A percentile compares a stretch with the other conserved stretches of the same genome.
These are phyloP conservation scores for Colletotrichum neosansevieriae DNA, from an alignment of 2,329 filamentous ascomycete species.

Conservation along the genomic window DNA sequence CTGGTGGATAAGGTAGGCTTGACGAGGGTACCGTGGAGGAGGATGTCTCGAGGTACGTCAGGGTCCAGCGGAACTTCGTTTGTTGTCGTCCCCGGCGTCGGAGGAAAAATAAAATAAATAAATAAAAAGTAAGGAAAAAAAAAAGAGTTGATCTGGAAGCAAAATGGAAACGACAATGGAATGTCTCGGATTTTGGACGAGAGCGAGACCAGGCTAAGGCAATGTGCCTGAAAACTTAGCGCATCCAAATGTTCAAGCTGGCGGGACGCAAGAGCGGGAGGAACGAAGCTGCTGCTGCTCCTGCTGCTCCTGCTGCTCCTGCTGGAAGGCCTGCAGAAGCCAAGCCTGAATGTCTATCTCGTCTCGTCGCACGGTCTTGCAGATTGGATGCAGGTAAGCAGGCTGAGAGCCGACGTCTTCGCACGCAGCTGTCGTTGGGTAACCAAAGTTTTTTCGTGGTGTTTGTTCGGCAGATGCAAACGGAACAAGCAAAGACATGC, in stretches of 20 bases:
- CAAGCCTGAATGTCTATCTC: background rate
- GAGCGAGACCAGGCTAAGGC: slow-evolving; percentile 25
- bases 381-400: background rate
- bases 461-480: slow-evolving; percentile 9
- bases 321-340: background rate
- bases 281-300: background rate
- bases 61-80: slow-evolving; percentile 8
- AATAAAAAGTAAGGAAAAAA: background rate
- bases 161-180: slow-evolving; percentile 23
- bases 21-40: slow-evolving; percentile 1
- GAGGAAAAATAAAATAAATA: background rate
- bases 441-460: background rate
- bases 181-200: slow-evolving; percentile 29
- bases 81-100: background rate
- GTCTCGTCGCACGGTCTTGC: background rate
- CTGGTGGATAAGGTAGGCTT: background rate
- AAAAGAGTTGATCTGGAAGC: slow-evolving; percentile 36
- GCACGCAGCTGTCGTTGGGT: background rate
- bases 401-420: too few relatives aligned
- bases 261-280: background rate
- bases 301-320: too few relatives aligned
- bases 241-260: slow-evolving; percentile 7
- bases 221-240: slow-evolving; percentile 26
- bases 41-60: slow-evolving; percentile 5
- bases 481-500: background rate